phyloP scores from a whole-genome alignment of 345 rosid genomes.

The Aquilaria yunnanensis region DNA sequence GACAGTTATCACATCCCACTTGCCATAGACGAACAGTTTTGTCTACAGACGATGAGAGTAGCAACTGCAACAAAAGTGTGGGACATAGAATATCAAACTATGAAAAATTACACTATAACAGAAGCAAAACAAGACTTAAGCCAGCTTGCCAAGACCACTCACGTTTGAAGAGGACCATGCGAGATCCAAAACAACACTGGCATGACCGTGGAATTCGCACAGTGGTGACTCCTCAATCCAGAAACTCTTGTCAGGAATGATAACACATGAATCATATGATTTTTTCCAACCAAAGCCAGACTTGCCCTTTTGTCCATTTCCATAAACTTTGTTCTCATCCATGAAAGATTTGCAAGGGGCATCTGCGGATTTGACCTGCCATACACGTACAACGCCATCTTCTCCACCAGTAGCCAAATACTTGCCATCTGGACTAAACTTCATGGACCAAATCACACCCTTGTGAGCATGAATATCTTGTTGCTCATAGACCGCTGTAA shows the following conservation, averaged over 20 bases:
- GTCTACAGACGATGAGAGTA: slow-evolving; percentile 77
- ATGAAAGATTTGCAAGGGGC: slow-evolving; percentile 26
- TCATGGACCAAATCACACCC: slow-evolving; percentile 64
- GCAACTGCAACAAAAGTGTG: slow-evolving; percentile 41
- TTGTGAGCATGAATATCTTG: slow-evolving; percentile 78
- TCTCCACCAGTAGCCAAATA: slow-evolving; percentile 83
- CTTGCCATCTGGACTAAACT: slow-evolving; percentile 84
- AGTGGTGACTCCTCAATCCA: slow-evolving; percentile 61
- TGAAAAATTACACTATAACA: background rate
- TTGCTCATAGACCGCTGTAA: slow-evolving; percentile 44
- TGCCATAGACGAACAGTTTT: slow-evolving; percentile 78
- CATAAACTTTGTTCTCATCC: slow-evolving; percentile 14
- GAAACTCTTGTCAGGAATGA: slow-evolving; percentile 63
- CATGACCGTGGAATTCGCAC: slow-evolving; percentile 69
- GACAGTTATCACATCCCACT: slow-evolving; percentile 44
- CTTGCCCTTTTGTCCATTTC: slow-evolving; percentile 14
- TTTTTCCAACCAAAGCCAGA: slow-evolving; percentile 22
- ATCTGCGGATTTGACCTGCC: slow-evolving; percentile 48
- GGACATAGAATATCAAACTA: background rate
- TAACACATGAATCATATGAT: slow-evolving; percentile 21
- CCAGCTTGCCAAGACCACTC: slow-evolving; percentile 22
- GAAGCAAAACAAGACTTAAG: background rate
- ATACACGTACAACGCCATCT: slow-evolving; percentile 70
- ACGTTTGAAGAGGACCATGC: slow-evolving; percentile 88
- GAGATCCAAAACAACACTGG: slow-evolving; percentile 61